Percentiles rank a stretch among this genome's conserved stretches.
Conservation (phyloP, 2,329 filamentous ascomycete species). For the Thyridium curvatum region DNA sequence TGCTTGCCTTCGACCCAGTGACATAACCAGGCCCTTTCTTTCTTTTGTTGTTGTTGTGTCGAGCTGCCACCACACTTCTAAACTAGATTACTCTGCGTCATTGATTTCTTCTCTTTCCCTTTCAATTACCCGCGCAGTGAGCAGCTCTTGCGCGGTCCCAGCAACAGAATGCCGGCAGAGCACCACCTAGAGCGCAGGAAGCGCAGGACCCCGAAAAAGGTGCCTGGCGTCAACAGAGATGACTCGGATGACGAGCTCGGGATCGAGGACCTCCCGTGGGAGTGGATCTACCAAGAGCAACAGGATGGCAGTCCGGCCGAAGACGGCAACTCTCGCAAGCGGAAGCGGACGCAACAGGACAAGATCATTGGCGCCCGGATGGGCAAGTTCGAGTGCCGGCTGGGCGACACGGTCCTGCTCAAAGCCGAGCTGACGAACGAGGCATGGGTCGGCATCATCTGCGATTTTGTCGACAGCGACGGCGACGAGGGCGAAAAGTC, state of each 20-base stretch:
- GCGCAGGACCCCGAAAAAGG: slow-evolving; percentile 8
- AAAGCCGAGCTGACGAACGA: slow-evolving; percentile 83
- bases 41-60: too few relatives aligned
- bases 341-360: slow-evolving; percentile 26
- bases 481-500: slow-evolving; percentile 66
- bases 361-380: slow-evolving; percentile 76
- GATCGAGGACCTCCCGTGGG: slow-evolving; percentile 66
- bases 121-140: background rate
- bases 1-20: too few relatives aligned
- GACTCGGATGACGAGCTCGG: slow-evolving; percentile 87
- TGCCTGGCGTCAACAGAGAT: slow-evolving; percentile 59
- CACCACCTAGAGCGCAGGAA: slow-evolving; percentile 1
- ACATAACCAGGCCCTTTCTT: too few relatives aligned
- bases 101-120: too few relatives aligned
- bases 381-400: slow-evolving; percentile 70
- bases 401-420: slow-evolving; percentile 81
- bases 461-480: slow-evolving; percentile 70
- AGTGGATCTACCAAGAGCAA: slow-evolving; percentile 66
- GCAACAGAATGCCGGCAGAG: background rate
- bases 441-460: slow-evolving; percentile 87
- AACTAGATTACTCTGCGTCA: too few relatives aligned
- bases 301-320: slow-evolving; percentile 4
- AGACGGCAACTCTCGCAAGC: slow-evolving; percentile 19
- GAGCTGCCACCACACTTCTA: too few relatives aligned
- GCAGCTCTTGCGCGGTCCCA: background rate